phyloP scores from a whole-genome alignment of 768 basidiomycete genomes.

The Tricholoma furcatifolium region DNA sequence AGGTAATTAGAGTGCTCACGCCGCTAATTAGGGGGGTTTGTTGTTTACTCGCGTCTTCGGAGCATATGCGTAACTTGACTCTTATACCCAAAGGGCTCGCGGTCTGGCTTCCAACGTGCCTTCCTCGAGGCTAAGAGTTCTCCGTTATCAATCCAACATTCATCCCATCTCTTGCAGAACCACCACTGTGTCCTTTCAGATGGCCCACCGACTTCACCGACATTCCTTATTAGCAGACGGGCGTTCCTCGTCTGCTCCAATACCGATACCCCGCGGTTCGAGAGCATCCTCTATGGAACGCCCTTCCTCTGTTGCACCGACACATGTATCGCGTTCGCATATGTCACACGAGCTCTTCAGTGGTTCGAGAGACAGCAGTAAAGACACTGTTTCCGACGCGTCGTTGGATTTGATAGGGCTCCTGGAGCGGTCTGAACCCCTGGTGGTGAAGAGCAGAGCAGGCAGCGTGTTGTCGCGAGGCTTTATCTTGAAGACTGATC shows the following conservation, averaged over 20 bases:
- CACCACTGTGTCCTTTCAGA: slow-evolving; percentile 1
- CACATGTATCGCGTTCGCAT: slow-evolving; percentile 7
- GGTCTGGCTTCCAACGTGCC: slow-evolving; percentile 16
- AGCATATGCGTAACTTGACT: too few species aligned
- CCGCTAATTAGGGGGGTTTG: too few species aligned
- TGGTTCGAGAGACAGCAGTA: slow-evolving; percentile 6
- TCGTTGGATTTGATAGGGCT: slow-evolving; percentile 62
- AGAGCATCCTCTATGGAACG: slow-evolving; percentile 14
- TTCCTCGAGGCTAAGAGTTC: slow-evolving; percentile 3
- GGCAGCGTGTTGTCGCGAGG: slow-evolving; percentile 86
- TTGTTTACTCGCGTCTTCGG: too few species aligned
- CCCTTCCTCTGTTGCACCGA: slow-evolving; percentile 13
- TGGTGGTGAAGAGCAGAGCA: slow-evolving; percentile 77
- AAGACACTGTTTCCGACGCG: slow-evolving; percentile 17
- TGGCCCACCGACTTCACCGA: slow-evolving; percentile 15
- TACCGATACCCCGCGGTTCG: slow-evolving; percentile 15
- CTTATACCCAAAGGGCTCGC: too few species aligned
- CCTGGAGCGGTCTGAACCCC: slow-evolving; percentile 64
- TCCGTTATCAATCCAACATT: neutral
- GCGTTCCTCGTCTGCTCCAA: slow-evolving; percentile 16
- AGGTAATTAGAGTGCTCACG: too few species aligned
- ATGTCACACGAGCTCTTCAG: slow-evolving; percentile 8
- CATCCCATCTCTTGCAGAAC: neutral
- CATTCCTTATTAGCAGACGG: slow-evolving; percentile 7
- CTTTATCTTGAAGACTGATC: slow-evolving; percentile 93